Evolutionary conservation across 176 grass and related monocot genomes (phyloP).

Genomic region (Tuctoria greenei): DNA sequence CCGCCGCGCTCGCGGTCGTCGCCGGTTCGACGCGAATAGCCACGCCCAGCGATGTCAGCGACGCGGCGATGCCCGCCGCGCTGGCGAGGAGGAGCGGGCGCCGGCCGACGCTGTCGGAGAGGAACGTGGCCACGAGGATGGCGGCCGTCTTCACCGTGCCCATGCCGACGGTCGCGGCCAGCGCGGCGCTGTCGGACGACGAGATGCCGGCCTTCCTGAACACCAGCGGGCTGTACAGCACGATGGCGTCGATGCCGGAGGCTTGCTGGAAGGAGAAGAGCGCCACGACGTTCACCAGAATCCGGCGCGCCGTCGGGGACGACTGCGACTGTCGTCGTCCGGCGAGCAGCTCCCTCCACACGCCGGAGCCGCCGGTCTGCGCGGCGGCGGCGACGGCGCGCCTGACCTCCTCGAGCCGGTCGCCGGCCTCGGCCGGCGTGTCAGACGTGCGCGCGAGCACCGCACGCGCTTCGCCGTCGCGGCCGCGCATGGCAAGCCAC

Average conservation of each 20-base stretch:
- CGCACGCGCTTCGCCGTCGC: slow-evolving; percentile 33
- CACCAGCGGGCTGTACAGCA: too few species aligned
- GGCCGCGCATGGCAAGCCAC: slow-evolving; percentile 62
- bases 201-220: slow-evolving; percentile 33
- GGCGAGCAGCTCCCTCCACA: too few species aligned
- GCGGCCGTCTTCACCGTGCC: slow-evolving; percentile 35
- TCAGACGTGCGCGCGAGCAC: slow-evolving; percentile 38
- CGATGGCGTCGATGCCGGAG: slow-evolving; percentile 37
- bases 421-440: slow-evolving; percentile 31
- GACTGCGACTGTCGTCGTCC: too few species aligned
- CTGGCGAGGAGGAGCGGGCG: slow-evolving; percentile 37
- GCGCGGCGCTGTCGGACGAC: slow-evolving; percentile 4
- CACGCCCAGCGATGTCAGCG: slow-evolving; percentile 2
- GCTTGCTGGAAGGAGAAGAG: slow-evolving; percentile 43
- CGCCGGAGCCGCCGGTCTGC: too few species aligned
- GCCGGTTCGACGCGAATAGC: neutral
- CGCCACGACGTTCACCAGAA: slow-evolving; percentile 17
- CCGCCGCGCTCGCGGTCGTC: neutral
- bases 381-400: too few species aligned
- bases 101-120: slow-evolving; percentile 46
- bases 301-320: slow-evolving; percentile 15
- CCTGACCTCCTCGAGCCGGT: slow-evolving; percentile 48
- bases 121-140: slow-evolving; percentile 33
- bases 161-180: slow-evolving; percentile 23
- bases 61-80: slow-evolving; percentile 20